These are phyloP conservation scores for Daldinia childiae DNA, from an alignment of 495 filamentous ascomycete genomes.

Conservation along the genomic window DNA sequence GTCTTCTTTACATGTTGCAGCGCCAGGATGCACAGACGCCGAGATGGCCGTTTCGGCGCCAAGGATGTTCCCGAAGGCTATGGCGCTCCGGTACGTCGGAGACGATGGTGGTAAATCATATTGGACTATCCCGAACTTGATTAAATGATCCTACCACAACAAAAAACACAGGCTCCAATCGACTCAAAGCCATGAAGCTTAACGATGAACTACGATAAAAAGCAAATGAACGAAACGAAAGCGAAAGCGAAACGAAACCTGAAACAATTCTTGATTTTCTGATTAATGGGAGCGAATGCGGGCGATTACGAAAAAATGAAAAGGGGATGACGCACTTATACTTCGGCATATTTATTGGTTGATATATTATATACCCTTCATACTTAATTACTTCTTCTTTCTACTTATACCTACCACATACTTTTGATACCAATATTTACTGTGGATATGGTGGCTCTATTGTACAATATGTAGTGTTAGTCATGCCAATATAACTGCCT, in stretches of 20 bases:
- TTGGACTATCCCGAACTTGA: background rate
- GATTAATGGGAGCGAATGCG: background rate
- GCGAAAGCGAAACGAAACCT: background rate
- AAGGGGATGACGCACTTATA: background rate
- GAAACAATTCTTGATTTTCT: background rate
- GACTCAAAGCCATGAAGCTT: background rate
- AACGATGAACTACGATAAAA: background rate
- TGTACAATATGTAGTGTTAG: background rate
- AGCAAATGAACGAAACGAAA: background rate
- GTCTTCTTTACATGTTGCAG: conserved; percentile 68
- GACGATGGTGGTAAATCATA: conserved; percentile 23
- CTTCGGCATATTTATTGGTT: background rate
- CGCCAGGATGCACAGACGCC: conserved; percentile 47
- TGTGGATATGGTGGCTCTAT: background rate
- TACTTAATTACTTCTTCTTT: conserved; percentile 13
- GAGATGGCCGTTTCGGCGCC: conserved; percentile 9
- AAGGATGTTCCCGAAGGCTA: conserved; percentile 33
- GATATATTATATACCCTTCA: conserved; percentile 27
- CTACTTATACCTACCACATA: background rate
- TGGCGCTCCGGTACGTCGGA: conserved; percentile 17
- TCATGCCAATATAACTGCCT: background rate
- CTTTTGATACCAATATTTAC: conserved; percentile 19
- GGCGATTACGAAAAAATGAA: background rate
- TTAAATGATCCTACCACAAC: background rate
- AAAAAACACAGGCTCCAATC: background rate